Base-by-base conservation (phyloP, 2,329 filamentous ascomycete species). In the Mariannaea sp. region DNA sequence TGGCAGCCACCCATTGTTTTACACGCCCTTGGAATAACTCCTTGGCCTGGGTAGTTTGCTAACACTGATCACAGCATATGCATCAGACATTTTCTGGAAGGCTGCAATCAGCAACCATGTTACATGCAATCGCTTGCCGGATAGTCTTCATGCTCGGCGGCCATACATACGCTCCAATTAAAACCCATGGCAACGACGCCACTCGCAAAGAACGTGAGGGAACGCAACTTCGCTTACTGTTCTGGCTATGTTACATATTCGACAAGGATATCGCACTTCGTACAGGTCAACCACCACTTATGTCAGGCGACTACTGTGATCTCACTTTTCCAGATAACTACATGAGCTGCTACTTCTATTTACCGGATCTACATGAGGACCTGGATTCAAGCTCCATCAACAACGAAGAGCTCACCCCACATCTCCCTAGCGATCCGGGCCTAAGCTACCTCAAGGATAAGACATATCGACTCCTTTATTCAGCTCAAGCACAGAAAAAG, bases 211-310 rank as follows among this genome's bases (percentile, higher is more conserved):
- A 66, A 46, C 68, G 67, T 1, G 59, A 65, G 39, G 61, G 66
- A 36, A 58, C 65, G 10, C 69, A 74, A 29, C 58, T 75, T 0
- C 68, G 75, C 2, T 59, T 66, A 14, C 46, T 82, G 0, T 83
- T 83, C 60, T 83, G 81, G 80, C 58, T 82, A 7, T 77, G 75
- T 57, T 83, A 80, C 55, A 70, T 69, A 3, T 63, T 80, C 16
- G 80, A 84, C 59, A 82, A 80, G 56, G 80, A 83, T 32, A 71
- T 82, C n/a, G 70, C 77, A 1, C 69, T 83, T 1, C 75, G 80
- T 4, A 80, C 75, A 0, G 78, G 79, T 1, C 78, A 79, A 47
- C 79, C 80, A 0, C 79, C 79, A 4, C 68, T 70, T 2, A 75
- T 55, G 35, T 35, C 36, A 1, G 53, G 46, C 10, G 47, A 50